These are phyloP conservation scores for Lactarius vividus DNA, from an alignment of 768 basidiomycete species.

Conservation along the genomic window DNA sequence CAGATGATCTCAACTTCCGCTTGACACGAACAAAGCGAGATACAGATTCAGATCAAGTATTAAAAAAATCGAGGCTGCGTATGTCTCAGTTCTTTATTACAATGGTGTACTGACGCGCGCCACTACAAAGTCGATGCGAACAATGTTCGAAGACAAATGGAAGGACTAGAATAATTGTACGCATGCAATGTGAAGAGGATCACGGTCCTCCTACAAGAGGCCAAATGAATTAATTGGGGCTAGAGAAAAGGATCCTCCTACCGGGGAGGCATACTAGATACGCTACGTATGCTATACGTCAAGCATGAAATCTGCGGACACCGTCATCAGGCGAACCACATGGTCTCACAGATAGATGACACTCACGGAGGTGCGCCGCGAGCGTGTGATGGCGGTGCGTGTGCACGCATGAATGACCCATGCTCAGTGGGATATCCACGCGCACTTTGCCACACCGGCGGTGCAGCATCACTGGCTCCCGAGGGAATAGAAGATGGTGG, in stretches of 20 bases:
- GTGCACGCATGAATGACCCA: slow-evolving; percentile 23
- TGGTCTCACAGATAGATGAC: background rate
- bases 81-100: slow-evolving; percentile 10
- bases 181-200: background rate
- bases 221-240: background rate
- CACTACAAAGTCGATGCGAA: slow-evolving; percentile 18
- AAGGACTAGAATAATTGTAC: background rate
- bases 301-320: slow-evolving; percentile 16
- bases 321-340: background rate
- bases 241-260: background rate
- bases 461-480: slow-evolving; percentile 11
- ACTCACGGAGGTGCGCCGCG: slow-evolving; percentile 23
- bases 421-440: slow-evolving; percentile 22
- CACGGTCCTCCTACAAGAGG: background rate
- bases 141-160: background rate
- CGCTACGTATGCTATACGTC: background rate
- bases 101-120: slow-evolving; percentile 10
- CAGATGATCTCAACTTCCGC: slow-evolving; percentile 11
- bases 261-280: background rate
- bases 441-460: slow-evolving; percentile 11
- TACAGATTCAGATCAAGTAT: background rate
- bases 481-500: slow-evolving; percentile 19
- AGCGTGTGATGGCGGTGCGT: slow-evolving; percentile 19
- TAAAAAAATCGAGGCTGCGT: background rate
- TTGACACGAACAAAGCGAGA: background rate